Evolutionary conservation across 202 grass and related monocot species (phyloP).

Genomic region (Carex arenaria): DNA sequence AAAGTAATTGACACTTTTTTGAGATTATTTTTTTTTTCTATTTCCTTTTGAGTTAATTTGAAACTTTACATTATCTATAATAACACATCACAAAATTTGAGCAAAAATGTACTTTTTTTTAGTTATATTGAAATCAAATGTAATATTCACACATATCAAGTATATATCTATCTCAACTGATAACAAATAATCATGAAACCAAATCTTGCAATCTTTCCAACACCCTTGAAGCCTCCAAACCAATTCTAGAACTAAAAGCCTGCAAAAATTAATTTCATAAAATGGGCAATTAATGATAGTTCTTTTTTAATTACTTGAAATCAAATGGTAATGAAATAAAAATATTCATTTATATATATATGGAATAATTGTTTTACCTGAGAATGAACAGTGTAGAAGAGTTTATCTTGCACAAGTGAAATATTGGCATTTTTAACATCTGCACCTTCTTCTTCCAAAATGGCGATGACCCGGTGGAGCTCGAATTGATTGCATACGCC

Average conservation of each 20-base stretch:
- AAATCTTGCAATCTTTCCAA: constrained; percentile 43
- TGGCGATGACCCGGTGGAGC: constrained; percentile 43
- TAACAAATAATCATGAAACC: neutral
- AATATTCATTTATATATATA: too few species aligned
- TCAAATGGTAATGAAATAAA: neutral
- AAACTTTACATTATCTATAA: too few species aligned
- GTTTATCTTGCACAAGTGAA: constrained; percentile 27
- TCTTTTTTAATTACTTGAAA: neutral
- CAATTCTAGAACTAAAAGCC: constrained; percentile 65
- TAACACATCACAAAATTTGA: too few species aligned
- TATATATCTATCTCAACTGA: neutral
- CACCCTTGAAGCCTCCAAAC: constrained; percentile 43
- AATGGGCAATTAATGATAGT: neutral
- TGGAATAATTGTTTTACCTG: constrained; percentile 15
- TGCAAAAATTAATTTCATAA: neutral
- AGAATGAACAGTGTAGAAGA: constrained; percentile 55
- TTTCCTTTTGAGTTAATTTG: too few species aligned
- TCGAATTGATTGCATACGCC: constrained; percentile 29
- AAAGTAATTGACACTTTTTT: too few species aligned
- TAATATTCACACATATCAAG: neutral
- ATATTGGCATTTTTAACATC: constrained; percentile 44
- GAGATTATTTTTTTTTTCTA: too few species aligned
- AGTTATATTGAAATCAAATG: too few species aligned
- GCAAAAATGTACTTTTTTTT: too few species aligned
- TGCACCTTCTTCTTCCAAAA: constrained; percentile 78